These are phyloP conservation scores for Ustilago cynodontis DNA, from an alignment of 1,284 basidiomycete species.

Conservation along the genomic window DNA sequence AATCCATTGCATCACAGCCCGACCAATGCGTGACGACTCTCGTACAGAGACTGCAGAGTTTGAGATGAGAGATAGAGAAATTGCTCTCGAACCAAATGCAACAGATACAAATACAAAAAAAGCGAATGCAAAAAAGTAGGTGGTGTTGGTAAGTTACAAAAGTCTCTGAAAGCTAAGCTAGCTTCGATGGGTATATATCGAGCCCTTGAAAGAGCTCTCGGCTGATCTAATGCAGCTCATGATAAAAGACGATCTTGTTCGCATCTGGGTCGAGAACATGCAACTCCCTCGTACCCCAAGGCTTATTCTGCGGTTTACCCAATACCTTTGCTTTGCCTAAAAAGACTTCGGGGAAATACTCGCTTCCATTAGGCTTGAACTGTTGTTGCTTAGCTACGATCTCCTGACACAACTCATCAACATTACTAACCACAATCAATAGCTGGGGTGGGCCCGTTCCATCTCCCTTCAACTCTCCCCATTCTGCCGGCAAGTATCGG, in stretches of 20 bases:
- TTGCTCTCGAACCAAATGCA: conserved; percentile 7
- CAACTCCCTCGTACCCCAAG: conserved; percentile 57
- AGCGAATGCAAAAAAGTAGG: background rate
- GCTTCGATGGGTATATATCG: conserved; percentile 6
- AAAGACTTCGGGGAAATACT: conserved; percentile 58
- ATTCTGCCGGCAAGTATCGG: conserved; percentile 40
- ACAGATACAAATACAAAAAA: conserved; percentile 7
- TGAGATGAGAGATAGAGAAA: background rate
- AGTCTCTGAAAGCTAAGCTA: background rate
- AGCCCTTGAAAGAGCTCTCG: background rate
- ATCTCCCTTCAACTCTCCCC: conserved; percentile 51
- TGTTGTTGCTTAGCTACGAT: conserved; percentile 42
- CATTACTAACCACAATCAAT: conserved; percentile 46
- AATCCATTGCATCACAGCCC: background rate
- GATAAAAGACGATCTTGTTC: conserved; percentile 56
- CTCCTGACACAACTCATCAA: conserved; percentile 47
- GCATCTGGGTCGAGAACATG: conserved; percentile 58
- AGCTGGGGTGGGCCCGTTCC: conserved; percentile 47
- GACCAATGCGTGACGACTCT: no score
- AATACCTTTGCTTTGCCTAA: conserved; percentile 46
- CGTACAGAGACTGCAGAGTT: background rate
- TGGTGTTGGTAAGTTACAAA: conserved; percentile 9
- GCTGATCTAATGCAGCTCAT: conserved; percentile 15
- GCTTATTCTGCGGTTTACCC: conserved; percentile 54
- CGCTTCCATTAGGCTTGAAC: conserved; percentile 45